Conservation (phyloP, 1,284 basidiomycete species). For the Agroathelia rolfsii region DNA sequence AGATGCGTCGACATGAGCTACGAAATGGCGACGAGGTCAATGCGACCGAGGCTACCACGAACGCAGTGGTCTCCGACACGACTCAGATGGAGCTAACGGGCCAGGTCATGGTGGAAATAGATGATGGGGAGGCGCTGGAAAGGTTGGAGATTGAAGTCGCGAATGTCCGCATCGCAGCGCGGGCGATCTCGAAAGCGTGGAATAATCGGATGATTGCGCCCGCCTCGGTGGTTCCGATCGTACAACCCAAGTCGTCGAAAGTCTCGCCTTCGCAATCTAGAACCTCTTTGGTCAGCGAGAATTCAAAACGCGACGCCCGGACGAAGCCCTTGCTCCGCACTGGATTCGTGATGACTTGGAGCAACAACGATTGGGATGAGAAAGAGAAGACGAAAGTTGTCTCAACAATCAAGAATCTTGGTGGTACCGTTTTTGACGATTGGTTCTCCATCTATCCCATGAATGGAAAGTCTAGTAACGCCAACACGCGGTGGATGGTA, state of each 20-base stretch:
- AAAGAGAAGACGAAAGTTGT: conserved; percentile 30
- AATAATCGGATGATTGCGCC: conserved; percentile 34
- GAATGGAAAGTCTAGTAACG: conserved; percentile 30
- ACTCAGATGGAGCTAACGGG: conserved; percentile 22
- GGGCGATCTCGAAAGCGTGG: conserved; percentile 41
- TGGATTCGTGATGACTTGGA: conserved; percentile 41
- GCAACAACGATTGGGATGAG: conserved; percentile 22
- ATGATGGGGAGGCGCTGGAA: conserved; percentile 26
- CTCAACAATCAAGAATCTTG: conserved; percentile 37
- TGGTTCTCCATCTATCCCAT: conserved; percentile 60
- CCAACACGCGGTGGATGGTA: conserved; percentile 43
- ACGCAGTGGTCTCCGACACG: conserved; percentile 27
- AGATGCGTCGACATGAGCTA: conserved; percentile 44
- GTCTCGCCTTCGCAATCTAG: conserved; percentile 39
- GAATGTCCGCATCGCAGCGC: conserved; percentile 36
- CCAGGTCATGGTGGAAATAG: conserved; percentile 28
- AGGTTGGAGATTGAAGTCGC: conserved; percentile 18
- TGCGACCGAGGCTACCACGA: conserved; percentile 20
- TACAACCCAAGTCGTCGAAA: conserved; percentile 19
- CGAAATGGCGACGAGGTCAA: conserved; percentile 47
- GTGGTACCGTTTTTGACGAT: conserved; percentile 55
- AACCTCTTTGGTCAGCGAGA: conserved; percentile 20
- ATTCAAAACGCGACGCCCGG: conserved; percentile 20
- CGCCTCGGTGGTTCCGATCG: conserved; percentile 31
- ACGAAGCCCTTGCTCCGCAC: conserved; percentile 33